These are phyloP conservation scores for Hypsizygus ulmarius DNA, from an alignment of 1,284 basidiomycete genomes.

Conservation along the genomic window DNA sequence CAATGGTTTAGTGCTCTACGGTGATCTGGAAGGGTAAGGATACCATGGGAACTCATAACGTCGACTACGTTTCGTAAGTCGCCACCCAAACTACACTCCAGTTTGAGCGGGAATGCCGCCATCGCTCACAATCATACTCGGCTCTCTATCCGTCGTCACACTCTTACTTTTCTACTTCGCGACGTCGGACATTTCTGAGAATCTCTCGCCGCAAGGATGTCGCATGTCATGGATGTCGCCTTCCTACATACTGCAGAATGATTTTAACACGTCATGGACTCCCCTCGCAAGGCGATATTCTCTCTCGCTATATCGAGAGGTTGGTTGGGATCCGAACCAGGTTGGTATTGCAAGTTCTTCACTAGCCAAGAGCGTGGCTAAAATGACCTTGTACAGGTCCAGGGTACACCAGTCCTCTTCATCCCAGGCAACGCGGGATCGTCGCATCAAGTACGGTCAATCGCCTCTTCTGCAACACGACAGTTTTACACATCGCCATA, in stretches of 20 bases:
- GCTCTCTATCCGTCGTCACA: constrained; percentile 10
- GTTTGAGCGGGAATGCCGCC: constrained; percentile 3
- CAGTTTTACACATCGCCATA: constrained; percentile 71
- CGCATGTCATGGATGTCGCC: constrained; percentile 98
- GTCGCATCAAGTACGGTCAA: constrained; percentile 90
- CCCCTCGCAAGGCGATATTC: constrained; percentile 74
- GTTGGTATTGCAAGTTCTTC: constrained; percentile 35
- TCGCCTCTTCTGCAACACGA: constrained; percentile 85
- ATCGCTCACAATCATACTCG: constrained; percentile 12
- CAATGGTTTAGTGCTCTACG: too few species aligned
- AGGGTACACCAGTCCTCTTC: constrained; percentile 82
- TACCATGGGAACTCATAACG: too few species aligned
- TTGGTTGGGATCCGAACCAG: constrained; percentile 72
- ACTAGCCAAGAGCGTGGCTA: background rate
- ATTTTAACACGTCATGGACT: constrained; percentile 65
- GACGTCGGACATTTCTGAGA: constrained; percentile 36
- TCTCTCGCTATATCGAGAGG: constrained; percentile 90
- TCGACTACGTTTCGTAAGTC: too few species aligned
- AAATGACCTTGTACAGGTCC: constrained; percentile 20
- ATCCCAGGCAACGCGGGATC: constrained; percentile 98
- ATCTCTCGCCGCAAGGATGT: constrained; percentile 81
- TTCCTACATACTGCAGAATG: constrained; percentile 72
- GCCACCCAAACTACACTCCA: too few species aligned
- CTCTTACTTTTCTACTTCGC: constrained; percentile 36
- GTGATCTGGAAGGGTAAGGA: too few species aligned